Evolutionary conservation across 2,329 filamentous ascomycete species (phyloP).

Genomic region (Epichloe aotearoae): DNA sequence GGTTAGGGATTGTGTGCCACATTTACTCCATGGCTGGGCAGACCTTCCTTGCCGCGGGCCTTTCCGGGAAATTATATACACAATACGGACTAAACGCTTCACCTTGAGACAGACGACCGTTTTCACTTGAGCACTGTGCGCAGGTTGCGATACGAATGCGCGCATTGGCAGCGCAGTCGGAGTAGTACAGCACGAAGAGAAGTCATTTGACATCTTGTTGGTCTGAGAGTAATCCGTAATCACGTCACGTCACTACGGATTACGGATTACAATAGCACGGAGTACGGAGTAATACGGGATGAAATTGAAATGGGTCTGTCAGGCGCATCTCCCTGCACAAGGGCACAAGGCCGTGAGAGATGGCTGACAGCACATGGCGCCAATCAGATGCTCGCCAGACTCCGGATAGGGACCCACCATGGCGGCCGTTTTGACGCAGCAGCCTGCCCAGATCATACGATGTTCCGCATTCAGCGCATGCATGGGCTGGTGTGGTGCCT

Average conservation of each 20-base stretch:
- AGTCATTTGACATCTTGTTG: too few species aligned
- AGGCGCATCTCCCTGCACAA: too few species aligned
- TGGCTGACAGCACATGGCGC: neutral
- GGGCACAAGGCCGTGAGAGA: neutral
- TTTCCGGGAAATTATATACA: too few species aligned
- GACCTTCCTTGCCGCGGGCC: too few species aligned
- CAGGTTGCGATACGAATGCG: neutral
- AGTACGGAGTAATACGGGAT: too few species aligned
- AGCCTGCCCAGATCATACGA: constrained; percentile 7
- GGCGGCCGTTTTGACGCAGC: constrained; percentile 1
- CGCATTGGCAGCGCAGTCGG: neutral
- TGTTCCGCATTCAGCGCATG: constrained; percentile 8
- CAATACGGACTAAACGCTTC: neutral
- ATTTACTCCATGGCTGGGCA: too few species aligned
- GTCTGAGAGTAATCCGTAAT: too few species aligned
- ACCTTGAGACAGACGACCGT: neutral
- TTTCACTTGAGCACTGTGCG: neutral
- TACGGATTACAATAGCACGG: too few species aligned
- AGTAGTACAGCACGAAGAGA: too few species aligned
- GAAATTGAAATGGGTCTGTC: neutral
- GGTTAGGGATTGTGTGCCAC: too few species aligned
- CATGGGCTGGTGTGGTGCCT: constrained; percentile 2
- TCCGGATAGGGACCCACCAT: constrained; percentile 1
- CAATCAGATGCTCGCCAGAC: neutral
- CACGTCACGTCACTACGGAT: too few species aligned